Conservation (phyloP, 192 early-diverging fungal species). For the Backusella luteola region DNA sequence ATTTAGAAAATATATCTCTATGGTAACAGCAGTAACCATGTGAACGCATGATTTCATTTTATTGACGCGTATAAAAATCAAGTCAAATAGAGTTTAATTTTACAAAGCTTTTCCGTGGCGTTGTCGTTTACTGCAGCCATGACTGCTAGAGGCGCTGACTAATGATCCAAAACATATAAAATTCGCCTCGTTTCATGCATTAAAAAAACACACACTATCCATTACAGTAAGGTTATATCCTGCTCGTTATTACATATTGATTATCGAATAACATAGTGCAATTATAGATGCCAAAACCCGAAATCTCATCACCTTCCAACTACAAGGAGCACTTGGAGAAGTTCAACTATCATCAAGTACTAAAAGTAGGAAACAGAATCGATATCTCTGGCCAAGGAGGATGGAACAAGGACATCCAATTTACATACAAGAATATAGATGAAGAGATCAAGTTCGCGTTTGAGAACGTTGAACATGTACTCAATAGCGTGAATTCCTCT, state of each 20-base stretch:
- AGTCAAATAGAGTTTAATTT: too few species aligned
- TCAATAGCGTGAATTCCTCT: background rate
- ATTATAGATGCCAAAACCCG: background rate
- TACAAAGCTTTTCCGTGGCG: too few species aligned
- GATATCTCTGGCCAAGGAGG: slow-evolving; percentile 14
- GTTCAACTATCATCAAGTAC: background rate
- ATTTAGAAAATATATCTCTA: too few species aligned
- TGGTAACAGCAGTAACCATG: too few species aligned
- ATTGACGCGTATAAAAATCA: too few species aligned
- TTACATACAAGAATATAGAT: slow-evolving; percentile 6
- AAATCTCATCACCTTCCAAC: slow-evolving; percentile 5
- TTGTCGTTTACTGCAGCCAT: background rate
- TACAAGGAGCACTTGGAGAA: background rate
- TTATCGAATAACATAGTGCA: background rate
- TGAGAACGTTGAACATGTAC: background rate
- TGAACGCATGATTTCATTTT: too few species aligned
- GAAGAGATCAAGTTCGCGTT: background rate
- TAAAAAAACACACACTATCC: background rate
- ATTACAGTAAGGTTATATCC: background rate
- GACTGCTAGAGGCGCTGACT: background rate
- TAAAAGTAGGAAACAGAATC: slow-evolving; percentile 11
- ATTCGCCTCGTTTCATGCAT: background rate
- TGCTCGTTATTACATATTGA: background rate
- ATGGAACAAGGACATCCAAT: slow-evolving; percentile 5
- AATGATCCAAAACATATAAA: background rate